phyloP scores from a whole-genome alignment of 202 grass and related monocot species.

The Sporobolus alterniflorus region DNA sequence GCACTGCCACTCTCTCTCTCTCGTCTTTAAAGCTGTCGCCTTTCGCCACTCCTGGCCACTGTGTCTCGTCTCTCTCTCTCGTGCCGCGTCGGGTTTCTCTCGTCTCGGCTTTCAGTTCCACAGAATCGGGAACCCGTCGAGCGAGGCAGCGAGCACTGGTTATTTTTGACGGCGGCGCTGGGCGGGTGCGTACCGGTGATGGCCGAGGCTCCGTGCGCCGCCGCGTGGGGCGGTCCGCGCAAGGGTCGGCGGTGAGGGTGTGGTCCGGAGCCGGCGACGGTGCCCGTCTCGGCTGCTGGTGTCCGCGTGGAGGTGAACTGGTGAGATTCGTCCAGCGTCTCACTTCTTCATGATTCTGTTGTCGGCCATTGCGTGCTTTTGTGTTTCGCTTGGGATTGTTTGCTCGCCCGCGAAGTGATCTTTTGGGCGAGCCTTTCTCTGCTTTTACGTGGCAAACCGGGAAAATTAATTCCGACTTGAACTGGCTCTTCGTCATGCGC shows the following conservation, averaged over 20 bases:
- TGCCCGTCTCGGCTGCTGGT: not conserved
- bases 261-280: constrained; percentile 27
- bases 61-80: constrained; percentile 27
- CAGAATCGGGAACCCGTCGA: constrained; percentile 10
- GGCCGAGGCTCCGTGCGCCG: constrained; percentile 40
- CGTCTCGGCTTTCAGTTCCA: not conserved
- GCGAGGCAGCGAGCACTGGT: not conserved
- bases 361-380: constrained; percentile 28
- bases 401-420: not conserved
- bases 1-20: constrained; percentile 38
- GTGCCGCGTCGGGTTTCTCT: constrained; percentile 21
- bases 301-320: not conserved
- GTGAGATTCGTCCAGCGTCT: not conserved
- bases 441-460: not conserved
- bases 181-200: not conserved
- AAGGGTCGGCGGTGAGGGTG: constrained; percentile 22
- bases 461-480: not conserved
- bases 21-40: constrained; percentile 90
- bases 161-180: not conserved
- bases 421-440: not conserved
- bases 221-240: not conserved
- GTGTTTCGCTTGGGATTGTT: constrained; percentile 2
- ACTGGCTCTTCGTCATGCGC: not conserved
- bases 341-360: not conserved
- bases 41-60: constrained; percentile 51